phyloP scores from a whole-genome alignment of 2,329 filamentous ascomycete species.

The Fusarium stilboides region DNA sequence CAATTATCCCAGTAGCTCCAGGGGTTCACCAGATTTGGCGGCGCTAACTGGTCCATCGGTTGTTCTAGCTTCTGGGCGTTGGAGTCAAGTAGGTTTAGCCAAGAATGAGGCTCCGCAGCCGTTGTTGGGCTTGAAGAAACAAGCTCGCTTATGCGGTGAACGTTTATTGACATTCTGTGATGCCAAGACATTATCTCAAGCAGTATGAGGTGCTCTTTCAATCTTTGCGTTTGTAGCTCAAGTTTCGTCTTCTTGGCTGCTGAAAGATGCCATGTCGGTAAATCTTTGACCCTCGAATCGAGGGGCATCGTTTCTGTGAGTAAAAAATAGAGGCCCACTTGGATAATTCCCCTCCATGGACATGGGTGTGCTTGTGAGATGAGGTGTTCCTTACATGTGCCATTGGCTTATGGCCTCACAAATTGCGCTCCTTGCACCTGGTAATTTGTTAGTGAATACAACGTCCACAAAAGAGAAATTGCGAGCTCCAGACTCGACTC shows the following conservation, averaged over 20 bases:
- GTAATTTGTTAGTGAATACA: conserved; percentile 22
- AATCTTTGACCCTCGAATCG: neutral
- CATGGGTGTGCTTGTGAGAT: conserved; percentile 24
- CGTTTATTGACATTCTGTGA: neutral
- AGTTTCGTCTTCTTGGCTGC: neutral
- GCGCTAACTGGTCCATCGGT: conserved; percentile 36
- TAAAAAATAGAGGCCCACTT: conserved; percentile 11
- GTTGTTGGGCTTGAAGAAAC: conserved; percentile 4
- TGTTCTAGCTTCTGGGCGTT: conserved; percentile 32
- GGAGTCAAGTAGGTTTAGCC: conserved; percentile 27
- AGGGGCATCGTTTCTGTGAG: neutral
- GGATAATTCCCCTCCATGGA: neutral
- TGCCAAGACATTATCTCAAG: neutral
- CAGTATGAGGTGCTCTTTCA: neutral
- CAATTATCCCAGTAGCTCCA: conserved; percentile 30
- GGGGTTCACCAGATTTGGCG: conserved; percentile 22
- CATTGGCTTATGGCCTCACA: conserved; percentile 9
- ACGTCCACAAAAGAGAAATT: conserved; percentile 10
- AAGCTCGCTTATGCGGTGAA: conserved; percentile 15
- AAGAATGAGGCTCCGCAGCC: conserved; percentile 32
- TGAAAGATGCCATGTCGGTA: neutral
- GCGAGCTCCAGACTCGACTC: conserved; percentile 4
- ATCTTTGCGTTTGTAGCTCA: neutral
- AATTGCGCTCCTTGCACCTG: conserved; percentile 5
- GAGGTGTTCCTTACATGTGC: conserved; percentile 10